These are phyloP conservation scores for Blastocystis hominis DNA, from an alignment of 352 stramenopile genomes.

Conservation along the genomic window DNA sequence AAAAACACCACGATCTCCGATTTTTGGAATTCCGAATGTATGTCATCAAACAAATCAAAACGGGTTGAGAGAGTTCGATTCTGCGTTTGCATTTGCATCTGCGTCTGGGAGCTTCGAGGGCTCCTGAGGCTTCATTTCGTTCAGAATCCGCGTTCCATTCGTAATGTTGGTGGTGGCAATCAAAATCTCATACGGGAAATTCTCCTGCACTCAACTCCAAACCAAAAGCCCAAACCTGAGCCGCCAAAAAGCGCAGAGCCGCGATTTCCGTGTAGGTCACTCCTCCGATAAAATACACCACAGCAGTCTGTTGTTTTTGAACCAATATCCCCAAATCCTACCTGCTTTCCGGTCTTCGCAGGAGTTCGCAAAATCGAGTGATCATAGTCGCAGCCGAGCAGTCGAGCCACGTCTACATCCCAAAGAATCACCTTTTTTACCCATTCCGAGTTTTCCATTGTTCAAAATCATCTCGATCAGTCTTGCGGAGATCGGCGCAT, in stretches of 20 bases:
- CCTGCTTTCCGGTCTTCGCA: not conserved
- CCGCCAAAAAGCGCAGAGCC: not conserved
- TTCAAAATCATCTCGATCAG: not conserved
- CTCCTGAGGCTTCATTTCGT: not conserved
- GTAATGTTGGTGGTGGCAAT: conserved; percentile 5
- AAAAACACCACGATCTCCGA: not conserved
- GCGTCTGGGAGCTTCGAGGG: not conserved
- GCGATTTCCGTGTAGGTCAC: conserved; percentile 30
- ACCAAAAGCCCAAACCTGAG: not conserved
- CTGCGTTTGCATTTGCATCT: not conserved
- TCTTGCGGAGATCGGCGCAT: not conserved
- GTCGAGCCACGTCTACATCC: not conserved
- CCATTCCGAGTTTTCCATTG: not conserved
- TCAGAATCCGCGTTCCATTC: not conserved
- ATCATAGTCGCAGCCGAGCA: conserved; percentile 13
- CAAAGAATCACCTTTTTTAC: not conserved
- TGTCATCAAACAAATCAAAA: not conserved
- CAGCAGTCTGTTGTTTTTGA: not conserved
- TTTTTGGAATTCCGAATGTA: not conserved
- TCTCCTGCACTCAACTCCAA: not conserved
- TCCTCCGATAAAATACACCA: conserved; percentile 27
- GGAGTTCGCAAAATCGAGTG: not conserved
- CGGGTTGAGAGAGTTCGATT: not conserved
- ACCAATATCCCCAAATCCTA: not conserved
- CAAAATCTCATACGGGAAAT: not conserved